A percentile compares a stretch with the other conserved stretches of the same genome.
phyloP scores from a whole-genome alignment of 371 early-diverging fungal genomes.

The Phascolomyces articulosus region DNA sequence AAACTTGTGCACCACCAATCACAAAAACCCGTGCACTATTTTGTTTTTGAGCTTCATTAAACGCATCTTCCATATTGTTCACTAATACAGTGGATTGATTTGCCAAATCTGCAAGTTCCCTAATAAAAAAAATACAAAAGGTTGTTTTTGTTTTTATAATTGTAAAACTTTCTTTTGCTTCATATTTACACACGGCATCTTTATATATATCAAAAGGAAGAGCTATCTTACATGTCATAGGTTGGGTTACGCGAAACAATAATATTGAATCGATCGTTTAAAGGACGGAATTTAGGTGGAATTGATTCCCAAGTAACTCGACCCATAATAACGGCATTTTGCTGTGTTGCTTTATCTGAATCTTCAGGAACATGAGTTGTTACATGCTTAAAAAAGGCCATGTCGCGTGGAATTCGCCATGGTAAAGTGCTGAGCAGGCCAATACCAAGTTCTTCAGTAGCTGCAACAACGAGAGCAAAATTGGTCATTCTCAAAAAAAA shows the following conservation, averaged over 20 bases:
- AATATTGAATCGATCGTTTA: slow-evolving; percentile 78
- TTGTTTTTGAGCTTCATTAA: slow-evolving; percentile 15
- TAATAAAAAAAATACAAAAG: not conserved
- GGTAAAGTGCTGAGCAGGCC: slow-evolving; percentile 74
- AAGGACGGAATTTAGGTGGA: slow-evolving; percentile 75
- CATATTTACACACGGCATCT: not conserved
- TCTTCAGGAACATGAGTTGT: slow-evolving; percentile 56
- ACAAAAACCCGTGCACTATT: slow-evolving; percentile 50
- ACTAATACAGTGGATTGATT: slow-evolving; percentile 26
- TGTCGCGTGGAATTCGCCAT: slow-evolving; percentile 86
- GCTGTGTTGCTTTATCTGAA: not conserved
- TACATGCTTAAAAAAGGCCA: slow-evolving; percentile 79
- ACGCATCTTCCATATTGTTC: slow-evolving; percentile 33
- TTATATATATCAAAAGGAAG: not conserved
- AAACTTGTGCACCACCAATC: slow-evolving; percentile 70
- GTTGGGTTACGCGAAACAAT: slow-evolving; percentile 72
- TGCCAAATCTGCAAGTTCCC: slow-evolving; percentile 5
- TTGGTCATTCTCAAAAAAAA: slow-evolving; percentile 26
- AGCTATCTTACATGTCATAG: slow-evolving; percentile 50
- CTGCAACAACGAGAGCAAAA: slow-evolving; percentile 77
- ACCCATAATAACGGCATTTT: slow-evolving; percentile 91
- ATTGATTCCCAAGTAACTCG: slow-evolving; percentile 88
- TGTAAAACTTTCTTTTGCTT: not conserved
- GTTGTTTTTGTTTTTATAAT: too few relatives aligned
- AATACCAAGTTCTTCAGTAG: slow-evolving; percentile 77